phyloP scores from a whole-genome alignment of 192 early-diverging fungal genomes.

The Tieghemiomyces parasiticus region DNA sequence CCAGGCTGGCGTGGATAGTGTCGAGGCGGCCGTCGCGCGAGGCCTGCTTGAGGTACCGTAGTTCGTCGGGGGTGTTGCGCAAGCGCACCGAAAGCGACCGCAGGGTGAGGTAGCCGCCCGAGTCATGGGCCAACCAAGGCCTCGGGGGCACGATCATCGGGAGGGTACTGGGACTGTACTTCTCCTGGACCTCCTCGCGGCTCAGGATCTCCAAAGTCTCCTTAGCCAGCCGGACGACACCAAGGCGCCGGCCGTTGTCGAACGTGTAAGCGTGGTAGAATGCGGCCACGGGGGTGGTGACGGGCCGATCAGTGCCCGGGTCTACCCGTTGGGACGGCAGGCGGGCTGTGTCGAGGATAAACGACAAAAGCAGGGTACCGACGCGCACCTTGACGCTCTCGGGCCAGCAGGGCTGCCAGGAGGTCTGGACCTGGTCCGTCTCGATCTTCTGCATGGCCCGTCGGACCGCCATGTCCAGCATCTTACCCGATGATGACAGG shows the following conservation, averaged over 20 bases:
- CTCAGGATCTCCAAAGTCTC: conserved; percentile 53
- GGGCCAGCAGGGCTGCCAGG: conserved; percentile 61
- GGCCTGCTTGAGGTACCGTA: conserved; percentile 61
- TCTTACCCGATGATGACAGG: conserved; percentile 54
- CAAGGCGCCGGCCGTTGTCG: conserved; percentile 44
- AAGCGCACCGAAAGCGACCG: conserved; percentile 63
- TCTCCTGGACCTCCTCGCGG: conserved; percentile 33
- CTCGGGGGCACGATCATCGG: conserved; percentile 89
- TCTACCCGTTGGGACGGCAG: conserved; percentile 42
- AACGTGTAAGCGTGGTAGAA: conserved; percentile 59
- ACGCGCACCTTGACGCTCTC: conserved; percentile 37
- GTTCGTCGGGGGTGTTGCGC: conserved; percentile 49
- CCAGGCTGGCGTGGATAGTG: conserved; percentile 56
- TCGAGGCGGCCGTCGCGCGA: conserved; percentile 56
- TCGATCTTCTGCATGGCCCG: conserved; percentile 44
- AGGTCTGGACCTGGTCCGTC: conserved; percentile 24
- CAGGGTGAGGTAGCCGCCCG: conserved; percentile 73
- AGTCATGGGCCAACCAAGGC: conserved; percentile 74
- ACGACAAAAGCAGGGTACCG: conserved; percentile 34
- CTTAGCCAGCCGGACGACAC: conserved; percentile 55
- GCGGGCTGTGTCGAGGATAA: conserved; percentile 56
- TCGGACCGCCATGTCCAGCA: conserved; percentile 70
- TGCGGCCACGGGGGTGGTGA: conserved; percentile 47
- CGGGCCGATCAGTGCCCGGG: conserved; percentile 37
- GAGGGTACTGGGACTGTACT: conserved; percentile 57